Evolutionary conservation across 257 asterid species (phyloP), one percentile per base, ranked within the genome.

Genomic region (Datura wrightii): DNA sequence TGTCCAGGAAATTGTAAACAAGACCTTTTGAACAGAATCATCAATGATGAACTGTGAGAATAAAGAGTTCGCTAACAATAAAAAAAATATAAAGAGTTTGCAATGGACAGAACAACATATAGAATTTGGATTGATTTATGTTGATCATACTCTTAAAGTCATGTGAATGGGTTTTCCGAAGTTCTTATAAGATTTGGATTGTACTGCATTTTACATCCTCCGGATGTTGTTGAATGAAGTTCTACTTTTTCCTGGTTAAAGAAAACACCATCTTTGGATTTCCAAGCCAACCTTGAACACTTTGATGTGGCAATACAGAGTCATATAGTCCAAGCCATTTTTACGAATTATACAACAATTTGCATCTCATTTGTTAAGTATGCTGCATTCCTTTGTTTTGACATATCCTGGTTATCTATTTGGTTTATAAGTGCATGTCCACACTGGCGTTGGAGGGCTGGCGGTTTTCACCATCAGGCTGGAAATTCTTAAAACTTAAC

Each of bases 201-300:
- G 1, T 63, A 11, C 71, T 63, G 71, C 44, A 11, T 63, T 34
- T 34, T 31, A 9, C 71, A 63, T 31, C 71, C 42, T 63, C 42
- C 24, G 16, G 5, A 10, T 62, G 70, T 24, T 62, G 71, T 63
- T 63, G 71, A 34, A 34, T 63, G 42, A 63, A 63, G 41, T 63
- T 63, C 71, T 63, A 11, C 71, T 63, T 63, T 11, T 63, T 31
- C 70, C 42, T 63, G 39, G 13, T 63, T 63, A 63, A 63, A 63
- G 70, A 63, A 24, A 31, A 60, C 15, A 8, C 37, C 74, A 66
- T 66, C 48, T 37, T 36, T 66, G 74, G 8, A 66, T 36, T 66
- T 37, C 37, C 48, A 14, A 34, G 37, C 74, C 10, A 66, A 34
- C 5, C 48, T 66, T 36, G 74, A 36, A 14, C 48, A 36, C 74